These are phyloP conservation scores for Pseudogymnoascus sp. DNA, from an alignment of 2,329 filamentous ascomycete genomes.

Conservation along the genomic window DNA sequence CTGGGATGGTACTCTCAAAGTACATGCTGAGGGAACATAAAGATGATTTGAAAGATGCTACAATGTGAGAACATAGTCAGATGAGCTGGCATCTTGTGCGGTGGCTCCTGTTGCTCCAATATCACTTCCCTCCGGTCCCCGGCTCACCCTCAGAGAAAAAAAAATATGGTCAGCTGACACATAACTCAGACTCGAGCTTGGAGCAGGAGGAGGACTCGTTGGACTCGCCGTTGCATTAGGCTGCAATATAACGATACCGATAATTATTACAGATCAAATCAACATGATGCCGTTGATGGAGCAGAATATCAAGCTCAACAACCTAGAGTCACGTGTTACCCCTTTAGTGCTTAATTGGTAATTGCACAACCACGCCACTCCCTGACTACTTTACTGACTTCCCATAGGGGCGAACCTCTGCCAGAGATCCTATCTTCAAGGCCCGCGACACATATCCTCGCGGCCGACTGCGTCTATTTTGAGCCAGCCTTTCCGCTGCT, in stretches of 20 bases:
- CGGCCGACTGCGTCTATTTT: conserved; percentile 95
- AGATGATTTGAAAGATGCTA: conserved; percentile 53
- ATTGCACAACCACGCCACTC: background rate
- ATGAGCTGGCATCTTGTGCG: background rate
- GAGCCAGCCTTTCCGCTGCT: conserved; percentile 90
- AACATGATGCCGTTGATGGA: conserved; percentile 82
- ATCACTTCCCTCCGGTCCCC: background rate
- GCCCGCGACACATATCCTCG: conserved; percentile 75
- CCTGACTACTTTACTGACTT: background rate
- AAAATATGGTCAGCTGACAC: background rate
- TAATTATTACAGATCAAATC: conserved; percentile 79
- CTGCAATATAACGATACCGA: conserved; percentile 44
- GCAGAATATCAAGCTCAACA: conserved; percentile 78
- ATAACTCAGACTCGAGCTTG: conserved; percentile 68
- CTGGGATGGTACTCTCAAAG: conserved; percentile 78
- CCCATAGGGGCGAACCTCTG: conserved; percentile 51
- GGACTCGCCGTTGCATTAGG: conserved; percentile 55
- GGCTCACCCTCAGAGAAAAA: conserved; percentile 10
- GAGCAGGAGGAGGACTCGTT: conserved; percentile 84
- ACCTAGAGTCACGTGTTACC: conserved; percentile 53
- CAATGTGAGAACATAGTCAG: conserved; percentile 51
- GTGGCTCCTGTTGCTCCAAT: conserved; percentile 7
- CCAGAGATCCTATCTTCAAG: conserved; percentile 44
- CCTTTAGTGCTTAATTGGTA: conserved; percentile 76
- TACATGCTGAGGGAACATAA: conserved; percentile 73